Conservation (phyloP, 257 asterid species). For the Solanum sitiens region DNA sequence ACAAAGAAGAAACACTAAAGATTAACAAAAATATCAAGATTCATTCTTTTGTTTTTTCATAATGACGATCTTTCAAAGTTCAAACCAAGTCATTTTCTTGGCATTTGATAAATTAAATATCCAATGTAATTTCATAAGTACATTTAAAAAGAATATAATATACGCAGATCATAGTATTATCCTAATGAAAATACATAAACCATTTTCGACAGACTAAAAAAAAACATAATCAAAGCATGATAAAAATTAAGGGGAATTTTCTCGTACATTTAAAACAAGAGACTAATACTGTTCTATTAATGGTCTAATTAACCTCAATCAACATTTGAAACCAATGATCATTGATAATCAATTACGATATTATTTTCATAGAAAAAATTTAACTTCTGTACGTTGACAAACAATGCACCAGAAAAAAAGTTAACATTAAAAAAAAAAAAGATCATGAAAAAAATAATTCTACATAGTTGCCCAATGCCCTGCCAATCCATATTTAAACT, state of each 20-base stretch:
- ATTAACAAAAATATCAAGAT: background rate
- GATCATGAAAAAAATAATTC: background rate
- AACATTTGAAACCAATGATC: background rate
- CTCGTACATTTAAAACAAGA: background rate
- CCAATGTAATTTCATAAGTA: background rate
- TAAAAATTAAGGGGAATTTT: background rate
- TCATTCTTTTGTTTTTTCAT: background rate
- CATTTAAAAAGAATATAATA: background rate
- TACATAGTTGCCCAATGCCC: background rate
- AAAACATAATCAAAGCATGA: background rate
- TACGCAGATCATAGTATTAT: rapidly evolving
- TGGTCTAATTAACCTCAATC: background rate
- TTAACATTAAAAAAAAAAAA: background rate
- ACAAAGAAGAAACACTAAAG: background rate
- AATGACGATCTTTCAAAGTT: background rate
- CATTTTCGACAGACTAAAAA: background rate
- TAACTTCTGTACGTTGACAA: background rate
- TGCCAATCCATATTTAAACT: background rate
- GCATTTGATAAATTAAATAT: slow-evolving; percentile 9
- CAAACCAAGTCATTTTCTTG: background rate
- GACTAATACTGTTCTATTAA: background rate
- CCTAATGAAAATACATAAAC: background rate
- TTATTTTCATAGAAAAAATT: background rate
- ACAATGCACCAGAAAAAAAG: background rate
- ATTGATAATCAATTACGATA: background rate